Evolutionary conservation across 768 basidiomycete genomes (phyloP).

Genomic region (Pleurotus tuoliensis): DNA sequence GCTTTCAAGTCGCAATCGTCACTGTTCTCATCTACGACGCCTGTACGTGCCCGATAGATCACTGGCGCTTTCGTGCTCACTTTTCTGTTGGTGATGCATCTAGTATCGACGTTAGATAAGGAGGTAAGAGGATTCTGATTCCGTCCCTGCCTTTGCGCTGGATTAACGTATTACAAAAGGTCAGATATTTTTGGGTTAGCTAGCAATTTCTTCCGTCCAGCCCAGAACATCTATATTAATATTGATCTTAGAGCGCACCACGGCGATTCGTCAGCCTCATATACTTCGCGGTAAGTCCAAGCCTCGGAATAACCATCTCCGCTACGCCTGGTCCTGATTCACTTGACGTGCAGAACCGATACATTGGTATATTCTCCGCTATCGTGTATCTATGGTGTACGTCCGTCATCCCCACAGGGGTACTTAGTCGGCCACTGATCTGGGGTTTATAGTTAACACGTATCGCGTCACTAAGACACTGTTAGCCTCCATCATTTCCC

Average conservation of each 20-base stretch:
- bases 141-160: no score
- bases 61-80: background rate
- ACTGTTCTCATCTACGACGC: slow-evolving; percentile 4
- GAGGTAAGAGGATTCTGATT: background rate
- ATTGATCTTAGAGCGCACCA: background rate
- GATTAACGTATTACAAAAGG: background rate
- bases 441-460: background rate
- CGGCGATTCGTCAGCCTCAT: slow-evolving; percentile 5
- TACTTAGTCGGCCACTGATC: background rate
- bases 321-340: background rate
- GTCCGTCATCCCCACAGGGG: background rate
- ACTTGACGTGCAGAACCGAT: background rate
- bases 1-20: background rate
- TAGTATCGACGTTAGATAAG: slow-evolving; percentile 6
- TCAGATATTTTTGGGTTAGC: slow-evolving; percentile 5
- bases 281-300: slow-evolving; percentile 1
- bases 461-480: slow-evolving; percentile 1
- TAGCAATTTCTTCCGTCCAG: background rate
- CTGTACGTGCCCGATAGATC: background rate
- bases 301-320: background rate
- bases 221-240: no score
- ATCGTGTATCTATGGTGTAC: slow-evolving; percentile 4
- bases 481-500: background rate
- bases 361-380: slow-evolving; percentile 3
- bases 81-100: background rate